Percentiles rank a stretch among this genome's conserved stretches.
Conservation (phyloP, 225 moss, liverwort and hornwort genomes). For the Marchantia polymorpha region DNA sequence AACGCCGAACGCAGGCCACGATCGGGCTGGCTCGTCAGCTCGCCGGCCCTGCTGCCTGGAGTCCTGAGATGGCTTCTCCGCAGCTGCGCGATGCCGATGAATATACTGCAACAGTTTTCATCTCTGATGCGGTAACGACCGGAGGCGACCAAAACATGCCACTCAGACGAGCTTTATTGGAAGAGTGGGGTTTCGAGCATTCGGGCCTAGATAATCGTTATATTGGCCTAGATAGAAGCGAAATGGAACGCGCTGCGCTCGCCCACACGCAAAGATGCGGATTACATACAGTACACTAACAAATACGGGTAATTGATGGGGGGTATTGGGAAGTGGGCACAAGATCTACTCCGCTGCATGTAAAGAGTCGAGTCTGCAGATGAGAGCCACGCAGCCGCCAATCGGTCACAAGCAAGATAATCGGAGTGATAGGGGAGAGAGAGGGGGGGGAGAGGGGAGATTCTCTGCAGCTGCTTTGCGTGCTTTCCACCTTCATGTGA, state of each 20-base stretch:
- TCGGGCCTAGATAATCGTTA: neutral
- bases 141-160: too few relatives aligned
- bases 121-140: too few relatives aligned
- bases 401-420: neutral
- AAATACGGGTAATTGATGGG: neutral
- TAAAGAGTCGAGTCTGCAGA: slow-evolving; percentile 1
- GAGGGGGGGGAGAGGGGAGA: neutral
- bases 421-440: neutral
- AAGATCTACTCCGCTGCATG: slow-evolving; percentile 14
- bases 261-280: neutral
- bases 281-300: neutral
- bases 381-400: slow-evolving; percentile 16
- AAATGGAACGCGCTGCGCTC: neutral
- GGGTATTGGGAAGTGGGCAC: neutral
- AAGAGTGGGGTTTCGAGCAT: too few relatives aligned
- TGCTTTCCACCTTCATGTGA: slow-evolving; percentile 14
- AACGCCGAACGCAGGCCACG: neutral
- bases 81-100: too few relatives aligned
- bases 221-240: neutral
- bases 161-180: too few relatives aligned
- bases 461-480: slow-evolving; percentile 7
- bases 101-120: too few relatives aligned
- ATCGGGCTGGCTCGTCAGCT: neutral
- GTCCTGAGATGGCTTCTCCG: too few relatives aligned
- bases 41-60: too few relatives aligned